Conservation (phyloP, 129 eudicot species). For the Flaveria trinervia region DNA sequence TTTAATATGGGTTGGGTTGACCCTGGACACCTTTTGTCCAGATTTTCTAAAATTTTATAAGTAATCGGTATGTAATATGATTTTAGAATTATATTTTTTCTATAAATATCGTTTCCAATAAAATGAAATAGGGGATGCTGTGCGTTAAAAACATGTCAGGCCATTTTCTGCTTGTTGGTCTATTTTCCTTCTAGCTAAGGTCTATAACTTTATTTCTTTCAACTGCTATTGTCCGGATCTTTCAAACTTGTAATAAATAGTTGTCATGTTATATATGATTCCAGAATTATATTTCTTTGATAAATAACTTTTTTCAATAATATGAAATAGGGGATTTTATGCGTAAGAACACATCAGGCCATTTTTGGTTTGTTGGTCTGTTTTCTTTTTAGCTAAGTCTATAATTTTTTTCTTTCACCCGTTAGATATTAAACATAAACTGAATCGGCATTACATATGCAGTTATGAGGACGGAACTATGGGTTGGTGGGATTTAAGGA, state of each 20-base stretch:
- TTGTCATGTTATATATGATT: too few relatives aligned
- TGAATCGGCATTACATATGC: neutral
- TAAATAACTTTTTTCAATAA: neutral
- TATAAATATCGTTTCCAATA: neutral
- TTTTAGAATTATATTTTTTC: neutral
- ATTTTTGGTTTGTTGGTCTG: neutral
- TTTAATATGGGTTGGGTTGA: neutral
- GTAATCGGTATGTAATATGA: too few relatives aligned
- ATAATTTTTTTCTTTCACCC: neutral
- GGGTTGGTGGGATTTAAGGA: constrained; percentile 95
- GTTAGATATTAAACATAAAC: neutral
- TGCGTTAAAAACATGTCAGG: neutral
- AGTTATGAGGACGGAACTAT: constrained; percentile 89
- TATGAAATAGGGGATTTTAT: neutral
- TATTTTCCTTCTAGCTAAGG: neutral
- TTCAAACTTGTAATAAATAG: too few relatives aligned
- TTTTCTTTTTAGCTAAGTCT: neutral
- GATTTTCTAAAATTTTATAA: too few relatives aligned
- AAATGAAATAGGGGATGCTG: neutral
- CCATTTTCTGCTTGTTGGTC: neutral
- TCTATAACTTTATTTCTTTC: neutral
- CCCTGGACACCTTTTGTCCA: neutral
- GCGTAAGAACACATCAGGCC: neutral
- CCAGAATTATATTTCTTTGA: neutral
- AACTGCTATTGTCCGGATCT: neutral